Base-by-base conservation (phyloP, 768 basidiomycete genomes). In the Mycena vitilis region DNA sequence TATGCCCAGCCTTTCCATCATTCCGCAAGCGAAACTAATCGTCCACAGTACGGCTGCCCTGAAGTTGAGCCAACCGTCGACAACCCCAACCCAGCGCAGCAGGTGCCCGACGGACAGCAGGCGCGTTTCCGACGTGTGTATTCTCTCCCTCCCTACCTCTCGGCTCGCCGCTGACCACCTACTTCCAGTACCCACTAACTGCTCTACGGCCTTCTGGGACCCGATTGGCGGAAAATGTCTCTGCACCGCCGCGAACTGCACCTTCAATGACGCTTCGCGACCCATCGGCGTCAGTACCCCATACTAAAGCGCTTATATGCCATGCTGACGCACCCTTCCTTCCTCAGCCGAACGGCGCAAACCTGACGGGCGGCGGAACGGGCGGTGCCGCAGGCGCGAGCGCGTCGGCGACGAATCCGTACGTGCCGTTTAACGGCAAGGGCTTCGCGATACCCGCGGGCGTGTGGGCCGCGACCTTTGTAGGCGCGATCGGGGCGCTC, bases 1-100 rank as follows among this genome's bases (percentile, higher is more conserved):
- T 92, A 77, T 54, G 54, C 44, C 10, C 73, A 91, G 86, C 87
- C 90, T 2, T 91, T 12, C 16, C 10, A 5, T 42, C 40, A 16
- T 42, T 9, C 40, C 10, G 40, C 40, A 42, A 12, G 12, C 40
- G 12, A 16, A 42, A 8, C 16, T 42, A 9, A 42, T 16, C 4
- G 16, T 48, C 12, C 7, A 48, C 15, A 93, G 91, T 95, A 93
- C 75, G 91, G 92, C 38, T 94, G 92, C 78, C 93, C 93, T 0
- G 69, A 77, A 25, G 76, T 75, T 2, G 73, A 81, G 23, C 90
- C 90, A 0, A 84, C 86, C 2, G 84, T 88, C 0, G 76, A 77
- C 10, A 84, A 92, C 73, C 92, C 92, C 2, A 88, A 91, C 68
- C 93, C 93, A 0, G 74, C 85, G 22, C 92, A 94, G 73, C 78